Evolutionary conservation across 2,329 filamentous ascomycete genomes (phyloP).

Genomic region (Thermoascus crustaceus): DNA sequence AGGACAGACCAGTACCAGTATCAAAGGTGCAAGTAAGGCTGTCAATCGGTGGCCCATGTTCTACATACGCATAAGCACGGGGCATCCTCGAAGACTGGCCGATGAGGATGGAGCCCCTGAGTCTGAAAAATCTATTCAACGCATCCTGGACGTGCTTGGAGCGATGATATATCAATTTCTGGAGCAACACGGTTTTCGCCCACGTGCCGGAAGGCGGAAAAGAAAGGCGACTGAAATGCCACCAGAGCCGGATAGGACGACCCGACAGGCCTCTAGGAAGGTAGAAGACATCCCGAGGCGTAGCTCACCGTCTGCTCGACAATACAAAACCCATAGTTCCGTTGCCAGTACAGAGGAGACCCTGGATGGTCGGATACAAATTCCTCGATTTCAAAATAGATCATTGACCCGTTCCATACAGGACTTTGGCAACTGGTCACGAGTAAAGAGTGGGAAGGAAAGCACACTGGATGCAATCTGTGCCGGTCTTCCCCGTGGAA

Average conservation of each 20-base stretch:
- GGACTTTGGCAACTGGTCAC: slow-evolving; percentile 33
- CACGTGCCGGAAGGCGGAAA: slow-evolving; percentile 30
- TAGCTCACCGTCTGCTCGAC: background rate
- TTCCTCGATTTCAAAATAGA: slow-evolving; percentile 20
- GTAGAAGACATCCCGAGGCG: background rate
- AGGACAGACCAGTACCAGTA: slow-evolving; percentile 39
- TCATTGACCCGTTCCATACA: slow-evolving; percentile 7
- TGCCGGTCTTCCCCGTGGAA: slow-evolving; percentile 7
- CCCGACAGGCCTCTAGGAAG: slow-evolving; percentile 3
- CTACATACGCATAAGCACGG: slow-evolving; percentile 57
- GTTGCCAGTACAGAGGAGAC: slow-evolving; percentile 16
- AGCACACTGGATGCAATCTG: slow-evolving; percentile 12
- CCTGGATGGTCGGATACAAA: slow-evolving; percentile 18
- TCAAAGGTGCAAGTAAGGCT: slow-evolving; percentile 51
- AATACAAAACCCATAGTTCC: background rate
- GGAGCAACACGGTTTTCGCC: slow-evolving; percentile 60
- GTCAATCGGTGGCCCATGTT: slow-evolving; percentile 87
- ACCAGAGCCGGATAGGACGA: slow-evolving; percentile 1
- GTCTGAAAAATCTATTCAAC: slow-evolving; percentile 41
- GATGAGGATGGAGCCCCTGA: slow-evolving; percentile 30
- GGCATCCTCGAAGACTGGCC: slow-evolving; percentile 30
- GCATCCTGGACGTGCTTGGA: slow-evolving; percentile 56
- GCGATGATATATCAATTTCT: slow-evolving; percentile 68
- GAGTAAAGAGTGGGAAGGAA: slow-evolving; percentile 30
- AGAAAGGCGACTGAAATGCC: slow-evolving; percentile 5